Base-by-base conservation (phyloP, 192 early-diverging fungal genomes). In the Rhizophagus sp. region DNA sequence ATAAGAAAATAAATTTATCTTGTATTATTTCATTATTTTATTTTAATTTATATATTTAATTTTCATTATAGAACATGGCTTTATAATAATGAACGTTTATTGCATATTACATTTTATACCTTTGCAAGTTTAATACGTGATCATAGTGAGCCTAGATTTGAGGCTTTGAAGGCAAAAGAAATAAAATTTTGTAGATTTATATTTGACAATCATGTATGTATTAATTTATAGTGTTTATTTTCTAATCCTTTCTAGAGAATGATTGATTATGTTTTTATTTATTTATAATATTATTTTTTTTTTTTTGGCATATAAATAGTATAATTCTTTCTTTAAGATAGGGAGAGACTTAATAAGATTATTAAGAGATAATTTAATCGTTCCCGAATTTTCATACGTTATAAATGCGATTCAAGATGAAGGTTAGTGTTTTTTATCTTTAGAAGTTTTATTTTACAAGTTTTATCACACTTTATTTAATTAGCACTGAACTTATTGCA, bases 71-170 rank as follows among this genome's bases (percentile, higher is more conserved):
- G 71, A 52, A 24, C 5, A 15, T 73, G 71, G 71, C n/a, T 73
- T 25, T 73, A 50, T 73, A n/a, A 11, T 4, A 50, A 50, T 73
- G 71, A 73, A 25, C 22, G 71, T 11, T 30, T 73, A 25, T 27
- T 73, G 13, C 41, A 73, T 25, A 30, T 73, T 24, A 73, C 71
- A 8, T 73, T 73, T 49, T 73, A 73, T 73, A 50, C 71, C 17
- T 73, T 73, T 25, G n/a, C 71, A 27, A 73, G 71, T 49, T 52
- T 73, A 36, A 27, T 49, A 30, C 41, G 71, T 2, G 71, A 73
- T 15, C 71, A 73, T 73, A 12, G 25, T 49, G 47, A 36, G 13
- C 67, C 13, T n/a, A 33, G 36, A 39, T 30, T 73, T 13, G 47
- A 73, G 24, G 11, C 30, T 27, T 39, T 70, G 1, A 34, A 30